phyloP scores from a whole-genome alignment of 148 eudicot genomes.

The Spergularia marina region DNA sequence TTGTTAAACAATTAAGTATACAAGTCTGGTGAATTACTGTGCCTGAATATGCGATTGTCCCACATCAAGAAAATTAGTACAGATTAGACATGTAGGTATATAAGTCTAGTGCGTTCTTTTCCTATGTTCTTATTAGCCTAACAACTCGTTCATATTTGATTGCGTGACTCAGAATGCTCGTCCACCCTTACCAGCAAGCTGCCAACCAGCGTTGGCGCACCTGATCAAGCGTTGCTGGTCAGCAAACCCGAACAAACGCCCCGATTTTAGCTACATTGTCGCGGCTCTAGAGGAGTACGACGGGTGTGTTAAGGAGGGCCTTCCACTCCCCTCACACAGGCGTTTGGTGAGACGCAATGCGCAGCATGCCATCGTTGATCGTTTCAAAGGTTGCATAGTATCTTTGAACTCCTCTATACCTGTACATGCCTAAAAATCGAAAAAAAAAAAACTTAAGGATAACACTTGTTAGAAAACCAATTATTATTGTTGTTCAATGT shows the following conservation, averaged over 20 bases:
- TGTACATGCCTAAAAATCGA: slow-evolving; percentile 45
- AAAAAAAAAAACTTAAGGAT: not conserved
- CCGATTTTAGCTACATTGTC: slow-evolving; percentile 82
- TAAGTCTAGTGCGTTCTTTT: not conserved
- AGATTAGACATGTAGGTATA: too few species aligned
- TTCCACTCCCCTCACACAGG: slow-evolving; percentile 67
- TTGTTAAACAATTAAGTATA: too few species aligned
- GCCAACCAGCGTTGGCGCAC: slow-evolving; percentile 89
- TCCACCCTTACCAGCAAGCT: slow-evolving; percentile 88
- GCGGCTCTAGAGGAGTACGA: slow-evolving; percentile 72
- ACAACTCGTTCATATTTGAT: not conserved
- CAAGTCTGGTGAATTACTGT: too few species aligned
- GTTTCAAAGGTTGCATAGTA: slow-evolving; percentile 71
- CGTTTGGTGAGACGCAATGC: slow-evolving; percentile 49
- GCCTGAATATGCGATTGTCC: too few species aligned
- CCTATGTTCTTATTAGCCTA: not conserved
- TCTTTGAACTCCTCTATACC: slow-evolving; percentile 48
- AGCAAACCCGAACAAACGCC: slow-evolving; percentile 80
- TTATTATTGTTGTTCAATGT: too few species aligned
- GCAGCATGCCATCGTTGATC: slow-evolving; percentile 50
- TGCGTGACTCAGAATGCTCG: slow-evolving; percentile 57
- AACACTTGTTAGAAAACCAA: not conserved
- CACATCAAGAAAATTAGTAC: too few species aligned
- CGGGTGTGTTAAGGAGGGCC: slow-evolving; percentile 85
- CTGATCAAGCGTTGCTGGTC: slow-evolving; percentile 92